Evolutionary conservation across 1,284 basidiomycete species (phyloP).

Genomic region (Trametes hirsuta): DNA sequence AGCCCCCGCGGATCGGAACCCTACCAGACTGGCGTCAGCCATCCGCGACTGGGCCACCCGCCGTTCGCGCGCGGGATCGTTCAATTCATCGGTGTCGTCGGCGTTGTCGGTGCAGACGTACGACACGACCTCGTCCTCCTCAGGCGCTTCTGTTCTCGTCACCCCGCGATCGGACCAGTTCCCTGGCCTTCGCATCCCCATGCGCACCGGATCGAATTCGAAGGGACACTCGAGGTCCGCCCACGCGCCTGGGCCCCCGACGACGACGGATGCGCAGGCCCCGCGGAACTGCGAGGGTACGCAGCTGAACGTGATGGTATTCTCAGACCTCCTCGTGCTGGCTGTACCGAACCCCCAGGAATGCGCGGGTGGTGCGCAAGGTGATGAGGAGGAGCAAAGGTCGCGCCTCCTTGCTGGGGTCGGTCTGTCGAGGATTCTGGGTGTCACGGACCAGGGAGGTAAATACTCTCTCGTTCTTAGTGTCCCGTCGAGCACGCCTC

Average conservation of each 20-base stretch:
- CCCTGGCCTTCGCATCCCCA: conserved; percentile 1
- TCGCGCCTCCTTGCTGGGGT: conserved; percentile 53
- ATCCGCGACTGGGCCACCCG: conserved; percentile 46
- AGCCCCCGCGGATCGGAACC: conserved; percentile 7
- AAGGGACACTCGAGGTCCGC: conserved; percentile 1
- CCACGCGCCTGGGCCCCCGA: background rate
- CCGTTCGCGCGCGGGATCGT: conserved; percentile 49
- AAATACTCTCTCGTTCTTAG: conserved; percentile 15
- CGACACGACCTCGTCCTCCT: conserved; percentile 26
- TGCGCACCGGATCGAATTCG: background rate
- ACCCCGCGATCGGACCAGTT: conserved; percentile 21
- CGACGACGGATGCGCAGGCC: background rate
- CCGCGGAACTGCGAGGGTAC: background rate
- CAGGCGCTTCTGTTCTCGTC: conserved; percentile 21
- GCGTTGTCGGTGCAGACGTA: conserved; percentile 34
- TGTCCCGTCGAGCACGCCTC: background rate
- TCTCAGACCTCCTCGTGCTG: conserved; percentile 55
- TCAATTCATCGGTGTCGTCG: conserved; percentile 47
- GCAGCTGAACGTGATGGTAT: conserved; percentile 49
- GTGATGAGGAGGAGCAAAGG: conserved; percentile 31
- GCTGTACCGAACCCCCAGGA: conserved; percentile 28
- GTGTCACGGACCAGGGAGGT: conserved; percentile 41
- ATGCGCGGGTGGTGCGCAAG: conserved; percentile 30
- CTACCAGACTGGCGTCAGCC: conserved; percentile 43
- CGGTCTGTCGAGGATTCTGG: conserved; percentile 61